Evolutionary conservation across 2,329 filamentous ascomycete species (phyloP), one percentile per base, ranked within the genome.

Genomic region (Teratosphaeria pseudoeucalypti): DNA sequence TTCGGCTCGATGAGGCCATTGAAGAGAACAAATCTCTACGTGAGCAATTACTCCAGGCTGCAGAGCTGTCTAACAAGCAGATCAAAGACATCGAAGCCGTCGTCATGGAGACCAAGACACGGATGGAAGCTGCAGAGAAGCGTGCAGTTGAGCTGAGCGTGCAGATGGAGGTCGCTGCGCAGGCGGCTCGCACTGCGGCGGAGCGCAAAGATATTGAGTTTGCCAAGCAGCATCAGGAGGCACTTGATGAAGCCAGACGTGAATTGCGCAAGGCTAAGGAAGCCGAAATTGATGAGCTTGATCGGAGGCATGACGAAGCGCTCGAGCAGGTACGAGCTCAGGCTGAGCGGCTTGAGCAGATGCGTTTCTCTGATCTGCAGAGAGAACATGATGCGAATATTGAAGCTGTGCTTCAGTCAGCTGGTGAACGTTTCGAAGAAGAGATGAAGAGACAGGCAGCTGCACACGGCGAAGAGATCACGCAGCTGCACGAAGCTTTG

Each of bases 231-330:
- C 66, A 70, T 56, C 58, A 60, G 47, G 55, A 55, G 16, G 61
- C 62, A 11, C 62, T 67, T 19, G 65, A 67, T 9, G 52, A 57
- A 58, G 64, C 66, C 14, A 57, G 65, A 11, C 62, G 60, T 16
- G 61, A 63, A 53, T 63, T 63, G 11, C 62, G 59, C 26, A 62
- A 61, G 12, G 62, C 57, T n/a, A 55, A 61, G 7, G 60, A 68
- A 29, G 60, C 62, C 34, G 65, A 68, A 29, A 49, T 67, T 10
- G 57, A 60, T 16, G 63, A 61, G 34, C 60, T 71, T 11, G 64
- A 67, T 56, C 61, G 60, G 37, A 63, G 62, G 29, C 68, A 71
- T 55, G 63, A 68, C 32, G 62, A 66, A 49, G 65, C 65, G 1
- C 57, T 71, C 10, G 60, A 58, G 9, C 62, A 66, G 49, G 62